Base-by-base conservation (phyloP, 2,329 filamentous ascomycete genomes). In the Nannizzia gypsea region DNA sequence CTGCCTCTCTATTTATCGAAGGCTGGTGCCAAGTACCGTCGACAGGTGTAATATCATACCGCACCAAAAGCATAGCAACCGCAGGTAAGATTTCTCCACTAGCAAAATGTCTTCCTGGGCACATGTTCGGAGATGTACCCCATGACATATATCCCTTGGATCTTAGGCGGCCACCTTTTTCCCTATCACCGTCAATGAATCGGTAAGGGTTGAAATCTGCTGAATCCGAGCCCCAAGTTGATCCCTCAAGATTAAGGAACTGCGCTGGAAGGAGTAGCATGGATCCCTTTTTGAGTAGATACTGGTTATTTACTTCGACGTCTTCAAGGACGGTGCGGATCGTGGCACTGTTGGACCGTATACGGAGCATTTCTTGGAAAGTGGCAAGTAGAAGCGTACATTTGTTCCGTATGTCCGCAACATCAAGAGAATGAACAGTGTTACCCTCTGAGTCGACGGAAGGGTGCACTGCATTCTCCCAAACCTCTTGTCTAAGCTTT, bases 61-160 rank as follows among this genome's bases (percentile, higher is more conserved):
- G 55, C 9, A 57, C 6, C 13, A 57, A 20, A 31, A 57, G 9
- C 55, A 57, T 57, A 15, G 34, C 20, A 26, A 42, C 24, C n/a
- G 40, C 13, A 26, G 31, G 31, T 13, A 57, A 13, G n/a, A 57
- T 42, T 24, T 57, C 55, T 3, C 55, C 55, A 13, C 15, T 57
- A 6, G 55, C 55, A 38, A 57, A 57, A 44, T 57, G 55, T 11
- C 55, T 31, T 15, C 55, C 55, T 20, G 55, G 15, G n/a, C 55
- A 57, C 5, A 57, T 31, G 24, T 38, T 13, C 11, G 55, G 55
- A n/a, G 55, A 26, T n/a, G 36, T 31, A 13, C 55, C 55, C 17
- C 40, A 57, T 9, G 55, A 31, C 50, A 55, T 55, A 26, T 28
- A 60, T 8, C 11, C 34, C 13, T 15, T 6, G 8, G 52, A 52